A percentile compares a stretch with the other conserved stretches of the same genome.
These are phyloP conservation scores for Aspergillus bridgeri DNA, from an alignment of 495 filamentous ascomycete genomes.

Conservation along the genomic window DNA sequence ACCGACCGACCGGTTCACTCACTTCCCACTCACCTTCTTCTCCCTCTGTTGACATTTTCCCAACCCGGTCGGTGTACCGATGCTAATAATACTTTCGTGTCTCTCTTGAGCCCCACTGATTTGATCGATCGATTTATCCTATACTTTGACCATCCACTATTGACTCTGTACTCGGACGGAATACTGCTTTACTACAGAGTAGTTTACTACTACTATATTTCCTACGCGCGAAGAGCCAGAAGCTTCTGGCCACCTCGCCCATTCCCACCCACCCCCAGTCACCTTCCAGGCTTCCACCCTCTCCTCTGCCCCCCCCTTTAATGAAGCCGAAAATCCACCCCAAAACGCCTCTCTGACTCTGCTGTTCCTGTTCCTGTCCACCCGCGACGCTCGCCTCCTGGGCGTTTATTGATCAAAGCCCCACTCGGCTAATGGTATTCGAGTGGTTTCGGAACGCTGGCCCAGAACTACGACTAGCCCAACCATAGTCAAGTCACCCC, in stretches of 20 bases:
- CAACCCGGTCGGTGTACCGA: background rate
- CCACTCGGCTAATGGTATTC: constrained; percentile 14
- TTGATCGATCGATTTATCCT: constrained; percentile 2
- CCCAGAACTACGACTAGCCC: constrained; percentile 12
- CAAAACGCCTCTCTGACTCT: background rate
- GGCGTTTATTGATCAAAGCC: constrained; percentile 11
- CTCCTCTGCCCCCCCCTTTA: constrained; percentile 8
- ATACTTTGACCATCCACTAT: too few species aligned
- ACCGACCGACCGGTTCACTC: too few species aligned
- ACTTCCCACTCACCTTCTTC: background rate
- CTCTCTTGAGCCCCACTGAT: constrained; percentile 14
- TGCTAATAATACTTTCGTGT: constrained; percentile 13
- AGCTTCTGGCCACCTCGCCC: constrained; percentile 18
- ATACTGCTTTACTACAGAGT: too few species aligned
- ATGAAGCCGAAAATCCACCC: constrained; percentile 10
- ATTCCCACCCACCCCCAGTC: constrained; percentile 14
- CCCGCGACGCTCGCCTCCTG: constrained; percentile 11
- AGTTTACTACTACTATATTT: constrained; percentile 7
- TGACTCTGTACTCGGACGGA: too few species aligned
- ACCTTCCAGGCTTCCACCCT: background rate
- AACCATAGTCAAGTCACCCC: constrained; percentile 10
- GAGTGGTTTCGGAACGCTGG: constrained; percentile 11
- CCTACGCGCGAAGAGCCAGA: constrained; percentile 7
- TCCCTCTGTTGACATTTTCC: background rate
- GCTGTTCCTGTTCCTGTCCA: background rate